Base-by-base conservation (phyloP, 2,329 filamentous ascomycete species). In the Chaetomium globosum region DNA sequence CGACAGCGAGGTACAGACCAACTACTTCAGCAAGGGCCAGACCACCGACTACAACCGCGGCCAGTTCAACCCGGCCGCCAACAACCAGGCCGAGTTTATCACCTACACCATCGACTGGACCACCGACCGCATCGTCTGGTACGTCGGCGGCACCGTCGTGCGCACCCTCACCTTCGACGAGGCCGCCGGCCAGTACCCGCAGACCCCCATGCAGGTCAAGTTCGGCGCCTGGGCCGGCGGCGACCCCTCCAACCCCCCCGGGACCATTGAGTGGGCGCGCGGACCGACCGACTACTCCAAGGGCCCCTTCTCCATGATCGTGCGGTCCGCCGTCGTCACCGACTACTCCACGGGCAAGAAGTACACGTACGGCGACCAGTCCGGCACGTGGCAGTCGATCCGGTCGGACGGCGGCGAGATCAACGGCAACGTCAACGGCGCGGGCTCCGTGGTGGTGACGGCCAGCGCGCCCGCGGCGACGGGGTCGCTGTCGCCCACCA, bases 101-200 rank as follows among this genome's bases (percentile, higher is more conserved):
- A 97, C 88, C 10, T 99, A 98, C 80, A 88, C 89, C 3, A 82
- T 98, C 72, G 93, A 97, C 77, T 99, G 95, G 95, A 97, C 92
- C 0, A 82, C 88, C 48, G 85, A 89, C 61, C 89, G 93, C 74
- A 89, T 97, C 74, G 84, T 93, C 46, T 99, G 94, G 93, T 87
- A 89, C 68, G 91, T 96, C 68, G 91, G 90, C 74, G 91, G 89
- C 64, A 85, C 82, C 16, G 87, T 89, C 6, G 86, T 97, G 57
- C 89, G 95, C 65, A 90, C 90, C 12, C 83, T 97, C 65, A 87
- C 84, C 55, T 85, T 87, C 49, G 82, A 80, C 58, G 87, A 91
- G 60, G 91, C 93, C 66, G 85, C 89, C 67, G 83, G 82, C 68
- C 91, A 96, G 77, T 99, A 96, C 75, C 95, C 95, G 8, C 95